Conservation (phyloP, 1,139 yeast species). For the Kurtzmaniella natalensis region DNA sequence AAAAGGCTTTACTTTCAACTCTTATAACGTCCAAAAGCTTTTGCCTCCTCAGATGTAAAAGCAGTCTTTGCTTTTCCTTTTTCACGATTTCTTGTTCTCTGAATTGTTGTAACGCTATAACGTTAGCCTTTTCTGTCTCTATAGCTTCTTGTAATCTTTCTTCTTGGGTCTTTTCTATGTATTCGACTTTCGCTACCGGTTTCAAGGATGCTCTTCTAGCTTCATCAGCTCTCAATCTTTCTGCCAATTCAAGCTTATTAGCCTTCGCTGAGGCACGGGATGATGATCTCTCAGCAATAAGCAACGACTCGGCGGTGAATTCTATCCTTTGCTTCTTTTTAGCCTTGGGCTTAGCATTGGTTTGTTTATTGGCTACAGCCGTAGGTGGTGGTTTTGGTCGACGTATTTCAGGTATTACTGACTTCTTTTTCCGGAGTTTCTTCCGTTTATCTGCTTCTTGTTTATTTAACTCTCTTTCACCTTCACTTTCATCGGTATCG, state of each 20-base stretch:
- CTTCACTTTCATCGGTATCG: slow-evolving; percentile 58
- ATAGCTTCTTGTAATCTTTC: slow-evolving; percentile 82
- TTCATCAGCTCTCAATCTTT: slow-evolving; percentile 69
- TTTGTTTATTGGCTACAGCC: slow-evolving; percentile 78
- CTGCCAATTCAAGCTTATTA: slow-evolving; percentile 73
- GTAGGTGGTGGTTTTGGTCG: too few relatives aligned
- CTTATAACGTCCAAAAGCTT: slow-evolving; percentile 56
- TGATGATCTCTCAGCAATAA: slow-evolving; percentile 62
- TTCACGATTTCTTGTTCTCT: slow-evolving; percentile 82
- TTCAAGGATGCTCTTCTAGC: slow-evolving; percentile 50
- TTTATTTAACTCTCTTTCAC: slow-evolving; percentile 58
- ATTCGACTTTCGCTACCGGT: slow-evolving; percentile 40
- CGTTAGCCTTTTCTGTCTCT: slow-evolving; percentile 76
- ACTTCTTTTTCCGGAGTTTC: slow-evolving; percentile 31
- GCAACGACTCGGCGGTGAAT: slow-evolving; percentile 44
- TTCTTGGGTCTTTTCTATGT: slow-evolving; percentile 71
- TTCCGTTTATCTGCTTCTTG: slow-evolving; percentile 45
- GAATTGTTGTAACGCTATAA: slow-evolving; percentile 67
- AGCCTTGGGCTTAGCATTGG: slow-evolving; percentile 51
- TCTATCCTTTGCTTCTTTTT: slow-evolving; percentile 11
- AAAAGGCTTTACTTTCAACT: slow-evolving; percentile 13
- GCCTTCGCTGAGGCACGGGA: slow-evolving; percentile 75
- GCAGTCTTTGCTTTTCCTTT: slow-evolving; percentile 70
- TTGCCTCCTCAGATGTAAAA: slow-evolving; percentile 60
- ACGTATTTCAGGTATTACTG: slow-evolving; percentile 45